Evolutionary conservation across 176 grass and related monocot species (phyloP).

Genomic region (Triticum turgidum): DNA sequence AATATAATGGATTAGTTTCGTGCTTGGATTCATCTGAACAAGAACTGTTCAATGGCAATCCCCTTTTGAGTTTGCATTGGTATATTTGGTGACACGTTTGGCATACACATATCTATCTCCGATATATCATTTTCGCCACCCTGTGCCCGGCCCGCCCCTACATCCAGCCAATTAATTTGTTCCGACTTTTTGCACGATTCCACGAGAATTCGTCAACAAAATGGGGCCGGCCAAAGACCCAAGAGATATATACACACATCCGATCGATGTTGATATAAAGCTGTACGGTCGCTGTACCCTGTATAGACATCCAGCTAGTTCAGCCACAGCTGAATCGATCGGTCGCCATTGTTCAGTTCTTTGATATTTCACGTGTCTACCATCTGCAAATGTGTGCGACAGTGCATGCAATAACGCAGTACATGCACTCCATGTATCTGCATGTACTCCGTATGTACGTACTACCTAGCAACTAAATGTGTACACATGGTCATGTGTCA

Average conservation of each 20-base stretch:
- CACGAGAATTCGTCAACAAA: conserved; percentile 29
- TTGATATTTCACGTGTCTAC: neutral
- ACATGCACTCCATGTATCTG: neutral
- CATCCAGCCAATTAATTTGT: neutral
- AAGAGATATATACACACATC: neutral
- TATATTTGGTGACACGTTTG: neutral
- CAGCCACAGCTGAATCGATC: neutral
- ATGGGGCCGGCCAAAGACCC: neutral
- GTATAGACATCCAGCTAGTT: neutral
- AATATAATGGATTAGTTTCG: neutral
- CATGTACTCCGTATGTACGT: too few species aligned
- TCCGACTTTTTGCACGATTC: conserved; percentile 23
- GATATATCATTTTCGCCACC: conserved; percentile 20
- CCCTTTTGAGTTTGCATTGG: neutral
- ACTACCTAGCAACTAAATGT: neutral
- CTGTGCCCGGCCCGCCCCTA: neutral
- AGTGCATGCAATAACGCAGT: conserved; percentile 41
- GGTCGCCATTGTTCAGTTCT: neutral
- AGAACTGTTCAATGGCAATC: neutral
- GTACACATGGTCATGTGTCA: neutral
- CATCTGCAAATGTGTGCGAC: conserved; percentile 4
- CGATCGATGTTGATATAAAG: conserved; percentile 20
- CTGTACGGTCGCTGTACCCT: neutral
- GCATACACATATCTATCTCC: neutral
- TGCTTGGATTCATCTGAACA: neutral